These are phyloP conservation scores for Penicillium italicum DNA, from an alignment of 2,329 filamentous ascomycete species.

Conservation along the genomic window DNA sequence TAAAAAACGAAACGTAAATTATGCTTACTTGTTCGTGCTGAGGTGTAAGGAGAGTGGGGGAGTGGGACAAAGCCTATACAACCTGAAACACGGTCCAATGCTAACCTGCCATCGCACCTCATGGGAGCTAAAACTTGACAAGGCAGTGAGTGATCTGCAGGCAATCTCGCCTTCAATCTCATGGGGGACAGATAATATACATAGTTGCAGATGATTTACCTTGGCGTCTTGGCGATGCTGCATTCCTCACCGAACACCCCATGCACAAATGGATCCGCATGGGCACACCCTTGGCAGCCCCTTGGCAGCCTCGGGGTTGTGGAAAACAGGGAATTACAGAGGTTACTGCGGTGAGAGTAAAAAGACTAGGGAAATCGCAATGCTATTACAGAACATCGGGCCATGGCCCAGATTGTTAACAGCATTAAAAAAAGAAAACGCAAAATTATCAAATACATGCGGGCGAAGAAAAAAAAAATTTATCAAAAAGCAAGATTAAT, in stretches of 20 bases:
- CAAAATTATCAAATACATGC: conserved; percentile 26
- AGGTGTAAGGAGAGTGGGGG: not conserved
- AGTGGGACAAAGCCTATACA: not conserved
- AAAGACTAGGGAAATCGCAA: conserved; percentile 3
- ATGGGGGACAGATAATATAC: not conserved
- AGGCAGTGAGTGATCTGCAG: conserved; percentile 1
- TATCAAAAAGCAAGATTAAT: conserved; percentile 21
- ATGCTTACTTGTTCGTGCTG: not conserved
- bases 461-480: conserved; percentile 12
- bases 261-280: not conserved
- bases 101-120: not conserved
- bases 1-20: not conserved
- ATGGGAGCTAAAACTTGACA: conserved; percentile 3
- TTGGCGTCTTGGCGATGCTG: conserved; percentile 16
- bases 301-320: not conserved
- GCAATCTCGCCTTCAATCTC: not conserved
- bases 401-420: conserved; percentile 9
- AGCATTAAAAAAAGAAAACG: conserved; percentile 5
- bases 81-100: not conserved
- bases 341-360: not conserved
- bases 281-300: not conserved
- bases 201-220: conserved; percentile 12
- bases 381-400: conserved; percentile 12
- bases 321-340: not conserved
- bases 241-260: conserved; percentile 6